Evolutionary conservation across 352 stramenopile species (phyloP).

Genomic region (Globisporangium parvum): DNA sequence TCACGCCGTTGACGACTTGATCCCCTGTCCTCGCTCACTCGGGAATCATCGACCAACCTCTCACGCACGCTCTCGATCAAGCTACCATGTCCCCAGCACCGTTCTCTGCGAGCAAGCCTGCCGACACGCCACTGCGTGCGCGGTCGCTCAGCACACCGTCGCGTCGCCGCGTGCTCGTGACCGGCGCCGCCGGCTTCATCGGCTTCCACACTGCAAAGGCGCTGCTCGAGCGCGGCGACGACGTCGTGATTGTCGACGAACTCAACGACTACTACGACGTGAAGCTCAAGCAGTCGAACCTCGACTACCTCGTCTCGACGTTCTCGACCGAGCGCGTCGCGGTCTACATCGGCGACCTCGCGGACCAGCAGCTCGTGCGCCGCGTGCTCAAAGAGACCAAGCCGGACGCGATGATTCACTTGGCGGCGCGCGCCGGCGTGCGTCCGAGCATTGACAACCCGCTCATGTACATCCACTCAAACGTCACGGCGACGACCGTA

Average conservation of each 20-base stretch:
- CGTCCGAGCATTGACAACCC: conserved; percentile 97
- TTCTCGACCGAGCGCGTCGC: conserved; percentile 52
- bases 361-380: conserved; percentile 89
- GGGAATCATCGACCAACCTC: too few species aligned
- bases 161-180: conserved; percentile 65
- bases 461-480: conserved; percentile 97
- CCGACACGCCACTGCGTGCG: conserved; percentile 5
- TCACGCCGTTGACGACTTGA: too few species aligned
- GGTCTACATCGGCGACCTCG: conserved; percentile 92
- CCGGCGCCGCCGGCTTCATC: conserved; percentile 95
- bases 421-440: conserved; percentile 95
- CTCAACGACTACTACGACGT: conserved; percentile 99
- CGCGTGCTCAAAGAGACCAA: conserved; percentile 86
- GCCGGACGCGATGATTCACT: conserved; percentile 88
- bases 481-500: conserved; percentile 92
- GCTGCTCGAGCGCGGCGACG: conserved; percentile 81
- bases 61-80: too few species aligned
- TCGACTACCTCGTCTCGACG: conserved; percentile 70
- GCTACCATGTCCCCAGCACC: conserved; percentile 20
- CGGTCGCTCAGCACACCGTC: conserved; percentile 2
- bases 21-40: too few species aligned
- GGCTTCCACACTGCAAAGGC: conserved; percentile 92
- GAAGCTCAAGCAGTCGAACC: conserved; percentile 94
- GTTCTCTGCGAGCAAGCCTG: conserved; percentile 16
- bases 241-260: conserved; percentile 97